Percentiles rank a stretch among this genome's conserved stretches.
These are phyloP conservation scores for Xylaria sp. DNA, from an alignment of 2,329 filamentous ascomycete species.

Conservation along the genomic window DNA sequence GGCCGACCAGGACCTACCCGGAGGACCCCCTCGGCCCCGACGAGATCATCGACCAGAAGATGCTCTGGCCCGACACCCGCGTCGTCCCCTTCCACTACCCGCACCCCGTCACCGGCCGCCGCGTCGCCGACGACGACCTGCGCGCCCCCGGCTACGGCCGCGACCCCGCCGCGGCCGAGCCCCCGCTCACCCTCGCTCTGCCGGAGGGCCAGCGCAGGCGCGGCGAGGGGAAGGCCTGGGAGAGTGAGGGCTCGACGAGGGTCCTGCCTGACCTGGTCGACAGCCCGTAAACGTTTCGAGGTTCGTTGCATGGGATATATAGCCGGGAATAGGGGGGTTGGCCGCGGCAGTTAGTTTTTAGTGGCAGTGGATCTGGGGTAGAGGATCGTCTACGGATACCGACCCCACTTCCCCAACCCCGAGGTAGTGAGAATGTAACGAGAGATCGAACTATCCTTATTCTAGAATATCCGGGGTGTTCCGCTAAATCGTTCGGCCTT, in stretches of 20 bases:
- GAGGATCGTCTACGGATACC: slow-evolving; percentile 5
- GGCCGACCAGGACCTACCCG: slow-evolving; percentile 50
- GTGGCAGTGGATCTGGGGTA: slow-evolving; percentile 16
- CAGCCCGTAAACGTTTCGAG: slow-evolving; percentile 30
- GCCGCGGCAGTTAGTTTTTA: neutral
- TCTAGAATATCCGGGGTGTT: slow-evolving; percentile 4
- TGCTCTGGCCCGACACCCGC: slow-evolving; percentile 60
- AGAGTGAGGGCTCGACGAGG: slow-evolving; percentile 38
- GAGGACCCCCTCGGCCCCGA: slow-evolving; percentile 55
- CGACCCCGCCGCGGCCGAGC: slow-evolving; percentile 43
- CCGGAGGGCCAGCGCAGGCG: slow-evolving; percentile 40
- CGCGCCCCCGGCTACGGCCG: slow-evolving; percentile 50
- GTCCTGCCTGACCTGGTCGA: slow-evolving; percentile 42
- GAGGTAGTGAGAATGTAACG: slow-evolving; percentile 4
- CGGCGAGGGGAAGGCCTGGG: slow-evolving; percentile 36
- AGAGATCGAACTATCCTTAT: neutral
- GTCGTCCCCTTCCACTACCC: slow-evolving; percentile 57
- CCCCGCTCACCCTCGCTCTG: slow-evolving; percentile 45
- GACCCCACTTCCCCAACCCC: slow-evolving; percentile 26
- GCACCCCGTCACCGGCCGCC: slow-evolving; percentile 53
- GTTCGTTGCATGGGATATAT: slow-evolving; percentile 19
- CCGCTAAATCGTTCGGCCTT: slow-evolving; percentile 8
- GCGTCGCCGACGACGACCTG: slow-evolving; percentile 49
- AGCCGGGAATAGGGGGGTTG: slow-evolving; percentile 23
- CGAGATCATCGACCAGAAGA: slow-evolving; percentile 54